A percentile compares a stretch with the other conserved stretches of the same genome.
Conservation (phyloP, 225 moss, liverwort and hornwort genomes). For the Pleurozium schreberi region DNA sequence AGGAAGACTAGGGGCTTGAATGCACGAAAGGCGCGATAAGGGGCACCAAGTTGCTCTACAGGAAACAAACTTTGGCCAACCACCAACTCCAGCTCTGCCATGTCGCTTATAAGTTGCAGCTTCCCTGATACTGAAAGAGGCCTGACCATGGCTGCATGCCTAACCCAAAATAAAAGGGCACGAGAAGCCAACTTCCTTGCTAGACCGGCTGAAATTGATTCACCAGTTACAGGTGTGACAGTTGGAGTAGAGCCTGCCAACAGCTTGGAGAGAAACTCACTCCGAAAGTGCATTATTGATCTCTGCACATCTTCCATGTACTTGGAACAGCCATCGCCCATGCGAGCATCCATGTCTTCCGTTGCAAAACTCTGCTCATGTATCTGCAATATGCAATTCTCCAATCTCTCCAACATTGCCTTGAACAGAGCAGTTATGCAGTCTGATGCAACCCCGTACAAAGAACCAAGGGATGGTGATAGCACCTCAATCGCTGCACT, state of each 20-base stretch:
- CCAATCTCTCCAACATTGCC: conserved; percentile 89
- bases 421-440: conserved; percentile 81
- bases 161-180: conserved; percentile 71
- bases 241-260: conserved; percentile 64
- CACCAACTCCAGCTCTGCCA: conserved; percentile 92
- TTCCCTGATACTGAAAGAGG: conserved; percentile 88
- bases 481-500: conserved; percentile 59
- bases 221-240: conserved; percentile 51
- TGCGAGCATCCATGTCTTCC: conserved; percentile 58
- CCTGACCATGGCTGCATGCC: conserved; percentile 85
- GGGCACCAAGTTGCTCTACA: conserved; percentile 85
- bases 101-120: conserved; percentile 80
- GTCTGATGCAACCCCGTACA: conserved; percentile 79
- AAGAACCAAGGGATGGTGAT: conserved; percentile 68
- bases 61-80: conserved; percentile 97
- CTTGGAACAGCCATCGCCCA: conserved; percentile 71
- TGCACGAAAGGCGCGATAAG: conserved; percentile 91
- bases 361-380: conserved; percentile 76
- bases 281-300: conserved; percentile 67
- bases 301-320: conserved; percentile 90
- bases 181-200: conserved; percentile 90
- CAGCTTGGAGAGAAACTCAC: conserved; percentile 82
- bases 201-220: conserved; percentile 78
- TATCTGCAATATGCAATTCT: conserved; percentile 81
- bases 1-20: conserved; percentile 85